These are phyloP conservation scores for Salix koriyanagi DNA, from an alignment of 345 rosid species.

Conservation along the genomic window DNA sequence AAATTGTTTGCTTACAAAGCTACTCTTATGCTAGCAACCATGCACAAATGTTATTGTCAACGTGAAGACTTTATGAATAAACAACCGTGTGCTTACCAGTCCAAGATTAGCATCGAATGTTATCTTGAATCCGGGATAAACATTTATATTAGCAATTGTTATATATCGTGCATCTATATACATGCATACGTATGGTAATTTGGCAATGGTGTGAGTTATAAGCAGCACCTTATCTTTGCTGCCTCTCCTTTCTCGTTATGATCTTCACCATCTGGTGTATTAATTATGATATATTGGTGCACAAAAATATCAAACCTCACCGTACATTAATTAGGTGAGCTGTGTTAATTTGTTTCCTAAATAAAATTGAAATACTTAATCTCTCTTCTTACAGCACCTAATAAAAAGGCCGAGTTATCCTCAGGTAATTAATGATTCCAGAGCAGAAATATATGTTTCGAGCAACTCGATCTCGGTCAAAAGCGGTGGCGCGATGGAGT, in stretches of 20 bases:
- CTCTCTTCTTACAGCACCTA: neutral
- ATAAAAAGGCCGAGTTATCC: neutral
- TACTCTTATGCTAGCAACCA: neutral
- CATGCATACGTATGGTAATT: neutral
- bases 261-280: neutral
- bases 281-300: neutral
- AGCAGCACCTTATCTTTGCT: neutral
- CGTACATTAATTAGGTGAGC: neutral
- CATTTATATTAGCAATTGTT: neutral
- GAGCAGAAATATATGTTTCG: no score
- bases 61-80: neutral
- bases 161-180: neutral
- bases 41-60: neutral
- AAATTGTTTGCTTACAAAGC: neutral
- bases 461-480: neutral
- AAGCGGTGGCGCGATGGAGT: neutral
- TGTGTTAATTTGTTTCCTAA: no score
- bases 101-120: neutral
- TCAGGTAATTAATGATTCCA: neutral
- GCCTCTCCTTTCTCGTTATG: neutral
- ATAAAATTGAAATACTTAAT: neutral
- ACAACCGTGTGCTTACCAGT: neutral
- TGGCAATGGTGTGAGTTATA: neutral
- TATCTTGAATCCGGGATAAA: conserved; percentile 4
- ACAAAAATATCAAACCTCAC: neutral